Conservation (phyloP, 1,139 yeast species). For the Kodamaea plutei region DNA sequence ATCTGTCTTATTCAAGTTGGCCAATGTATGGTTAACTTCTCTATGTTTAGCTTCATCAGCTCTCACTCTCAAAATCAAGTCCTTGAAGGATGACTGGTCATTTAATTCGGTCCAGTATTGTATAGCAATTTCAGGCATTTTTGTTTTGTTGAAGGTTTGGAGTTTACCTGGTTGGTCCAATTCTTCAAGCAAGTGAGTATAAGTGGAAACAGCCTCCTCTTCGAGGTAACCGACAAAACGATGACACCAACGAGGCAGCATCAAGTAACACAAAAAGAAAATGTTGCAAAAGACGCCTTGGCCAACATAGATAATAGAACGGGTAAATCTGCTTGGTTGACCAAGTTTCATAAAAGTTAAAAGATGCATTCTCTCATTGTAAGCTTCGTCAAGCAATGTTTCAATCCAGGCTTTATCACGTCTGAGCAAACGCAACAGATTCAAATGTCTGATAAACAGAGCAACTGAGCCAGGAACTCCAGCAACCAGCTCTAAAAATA, state of each 20-base stretch:
- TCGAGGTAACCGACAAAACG: slow-evolving; percentile 76
- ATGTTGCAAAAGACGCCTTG: slow-evolving; percentile 70
- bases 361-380: slow-evolving; percentile 76
- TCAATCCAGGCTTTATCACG: slow-evolving; percentile 78
- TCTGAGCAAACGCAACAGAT: slow-evolving; percentile 54
- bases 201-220: slow-evolving; percentile 75
- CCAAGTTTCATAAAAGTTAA: slow-evolving; percentile 66
- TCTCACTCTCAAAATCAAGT: slow-evolving; percentile 53
- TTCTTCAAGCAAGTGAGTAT: slow-evolving; percentile 55
- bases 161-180: slow-evolving; percentile 51
- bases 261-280: slow-evolving; percentile 58
- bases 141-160: slow-evolving; percentile 41
- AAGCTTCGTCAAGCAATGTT: slow-evolving; percentile 70
- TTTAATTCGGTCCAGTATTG: slow-evolving; percentile 58
- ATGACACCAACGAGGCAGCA: slow-evolving; percentile 64
- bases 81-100: slow-evolving; percentile 51
- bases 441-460: slow-evolving; percentile 62
- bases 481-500: slow-evolving; percentile 69
- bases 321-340: slow-evolving; percentile 59
- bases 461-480: slow-evolving; percentile 83
- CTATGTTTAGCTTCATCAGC: slow-evolving; percentile 74
- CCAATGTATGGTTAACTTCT: slow-evolving; percentile 74
- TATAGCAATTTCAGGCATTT: slow-evolving; percentile 56
- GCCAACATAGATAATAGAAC: slow-evolving; percentile 53
- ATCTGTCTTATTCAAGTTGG: slow-evolving; percentile 54